phyloP scores from a whole-genome alignment of 1,284 basidiomycete genomes.

The Ustilago xerochloae region DNA sequence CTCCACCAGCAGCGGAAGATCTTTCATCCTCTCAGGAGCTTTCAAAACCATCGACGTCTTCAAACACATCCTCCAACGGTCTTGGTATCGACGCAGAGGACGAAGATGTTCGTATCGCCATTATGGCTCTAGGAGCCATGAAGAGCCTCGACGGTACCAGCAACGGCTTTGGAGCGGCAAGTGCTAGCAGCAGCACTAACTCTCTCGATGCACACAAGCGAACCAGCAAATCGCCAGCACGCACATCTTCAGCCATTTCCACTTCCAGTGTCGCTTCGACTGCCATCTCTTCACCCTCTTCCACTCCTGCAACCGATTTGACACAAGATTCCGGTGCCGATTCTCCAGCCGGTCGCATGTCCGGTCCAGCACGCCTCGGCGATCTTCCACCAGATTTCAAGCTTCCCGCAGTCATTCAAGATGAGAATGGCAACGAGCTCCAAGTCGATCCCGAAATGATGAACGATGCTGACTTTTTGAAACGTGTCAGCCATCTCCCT shows the following conservation, averaged over 20 bases:
- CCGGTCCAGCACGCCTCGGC: constrained; percentile 39
- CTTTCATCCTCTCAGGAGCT: constrained; percentile 29
- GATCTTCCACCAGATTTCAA: constrained; percentile 59
- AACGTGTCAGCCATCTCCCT: constrained; percentile 67
- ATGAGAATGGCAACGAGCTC: constrained; percentile 58
- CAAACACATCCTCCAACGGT: constrained; percentile 16
- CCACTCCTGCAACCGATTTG: constrained; percentile 56
- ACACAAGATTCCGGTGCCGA: constrained; percentile 46
- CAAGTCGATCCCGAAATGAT: constrained; percentile 58
- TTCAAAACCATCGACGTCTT: not conserved
- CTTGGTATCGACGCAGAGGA: constrained; percentile 54
- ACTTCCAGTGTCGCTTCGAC: constrained; percentile 52
- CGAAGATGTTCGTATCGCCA: constrained; percentile 59
- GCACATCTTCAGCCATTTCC: constrained; percentile 52
- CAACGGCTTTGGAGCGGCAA: constrained; percentile 11
- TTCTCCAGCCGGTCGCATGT: constrained; percentile 30
- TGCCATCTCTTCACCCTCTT: constrained; percentile 55
- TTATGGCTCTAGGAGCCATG: constrained; percentile 60
- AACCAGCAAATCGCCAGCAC: constrained; percentile 26
- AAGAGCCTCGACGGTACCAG: constrained; percentile 53
- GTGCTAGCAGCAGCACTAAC: constrained; percentile 20
- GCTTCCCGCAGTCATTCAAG: constrained; percentile 58
- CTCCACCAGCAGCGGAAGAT: constrained; percentile 41
- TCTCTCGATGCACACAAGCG: constrained; percentile 25
- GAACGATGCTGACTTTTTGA: constrained; percentile 58